Conservation (phyloP, 192 early-diverging fungal species). For the Gorgonomyces haynaldii region DNA sequence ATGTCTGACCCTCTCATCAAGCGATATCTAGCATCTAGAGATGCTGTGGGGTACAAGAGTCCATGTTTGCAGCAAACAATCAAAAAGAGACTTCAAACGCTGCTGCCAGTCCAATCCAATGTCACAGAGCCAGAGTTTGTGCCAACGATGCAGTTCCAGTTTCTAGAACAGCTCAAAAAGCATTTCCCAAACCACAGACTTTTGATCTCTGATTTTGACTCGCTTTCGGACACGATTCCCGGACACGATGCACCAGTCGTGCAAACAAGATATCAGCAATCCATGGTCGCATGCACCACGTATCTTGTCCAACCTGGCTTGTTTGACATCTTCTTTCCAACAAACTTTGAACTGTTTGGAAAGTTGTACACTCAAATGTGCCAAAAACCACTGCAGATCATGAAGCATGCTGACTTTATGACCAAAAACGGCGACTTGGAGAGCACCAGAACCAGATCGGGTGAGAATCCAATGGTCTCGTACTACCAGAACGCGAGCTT, state of each 20-base stretch:
- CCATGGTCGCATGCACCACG: constrained; percentile 89
- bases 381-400: constrained; percentile 15
- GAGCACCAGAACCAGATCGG: constrained; percentile 62
- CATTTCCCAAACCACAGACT: constrained; percentile 81
- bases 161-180: constrained; percentile 62
- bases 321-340: constrained; percentile 99
- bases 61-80: constrained; percentile 27
- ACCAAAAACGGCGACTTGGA: constrained; percentile 62
- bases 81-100: constrained; percentile 28
- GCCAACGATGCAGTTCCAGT: constrained; percentile 66
- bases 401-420: constrained; percentile 74
- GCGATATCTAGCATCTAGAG: constrained; percentile 54
- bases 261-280: constrained; percentile 78
- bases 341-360: constrained; percentile 78
- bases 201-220: constrained; percentile 80
- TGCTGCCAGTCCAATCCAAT: constrained; percentile 76
- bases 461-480: constrained; percentile 90
- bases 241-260: constrained; percentile 86
- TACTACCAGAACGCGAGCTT: constrained; percentile 88
- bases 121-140: constrained; percentile 77
- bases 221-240: constrained; percentile 68
- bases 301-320: constrained; percentile 96
- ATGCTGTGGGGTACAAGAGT: constrained; percentile 46
- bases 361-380: constrained; percentile 51
- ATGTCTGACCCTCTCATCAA: constrained; percentile 65